Conservation (phyloP, 163 green algal species). For the Prototheca cutis region DNA sequence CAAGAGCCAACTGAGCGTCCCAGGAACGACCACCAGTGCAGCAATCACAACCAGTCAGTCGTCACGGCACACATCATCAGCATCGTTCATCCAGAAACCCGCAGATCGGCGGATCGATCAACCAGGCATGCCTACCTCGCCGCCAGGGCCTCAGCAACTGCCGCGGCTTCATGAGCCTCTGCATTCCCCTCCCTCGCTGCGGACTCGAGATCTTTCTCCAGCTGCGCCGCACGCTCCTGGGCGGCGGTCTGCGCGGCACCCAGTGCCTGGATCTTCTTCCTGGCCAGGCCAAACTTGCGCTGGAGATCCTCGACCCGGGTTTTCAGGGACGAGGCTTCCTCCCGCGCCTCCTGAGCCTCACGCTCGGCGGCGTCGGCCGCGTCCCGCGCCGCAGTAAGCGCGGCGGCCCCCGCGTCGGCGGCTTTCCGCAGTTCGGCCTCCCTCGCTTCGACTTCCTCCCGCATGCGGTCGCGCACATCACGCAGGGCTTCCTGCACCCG, state of each 20-base stretch:
- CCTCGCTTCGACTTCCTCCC: neutral
- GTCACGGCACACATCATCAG: too few species aligned
- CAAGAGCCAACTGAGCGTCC: too few species aligned
- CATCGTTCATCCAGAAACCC: too few species aligned
- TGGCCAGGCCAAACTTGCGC: constrained; percentile 18
- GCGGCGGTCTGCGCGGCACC: neutral
- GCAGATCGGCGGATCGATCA: too few species aligned
- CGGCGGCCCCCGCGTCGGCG: neutral
- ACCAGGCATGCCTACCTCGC: too few species aligned
- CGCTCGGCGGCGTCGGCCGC: neutral
- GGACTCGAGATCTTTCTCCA: neutral
- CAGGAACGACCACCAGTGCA: too few species aligned
- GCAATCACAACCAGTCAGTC: too few species aligned
- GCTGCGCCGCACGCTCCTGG: neutral
- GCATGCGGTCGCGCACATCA: constrained; percentile 1
- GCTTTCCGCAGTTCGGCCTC: neutral
- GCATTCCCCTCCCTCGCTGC: neutral
- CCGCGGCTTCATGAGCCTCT: too few species aligned
- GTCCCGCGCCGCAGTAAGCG: neutral
- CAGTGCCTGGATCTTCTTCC: constrained; percentile 15
- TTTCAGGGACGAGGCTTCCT: neutral
- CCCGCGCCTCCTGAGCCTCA: neutral
- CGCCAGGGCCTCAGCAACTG: too few species aligned
- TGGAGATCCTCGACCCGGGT: neutral
- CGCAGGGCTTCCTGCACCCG: neutral